These are phyloP conservation scores for Ceratocystis diversiconidia DNA, from an alignment of 2,329 filamentous ascomycete species.

Conservation along the genomic window DNA sequence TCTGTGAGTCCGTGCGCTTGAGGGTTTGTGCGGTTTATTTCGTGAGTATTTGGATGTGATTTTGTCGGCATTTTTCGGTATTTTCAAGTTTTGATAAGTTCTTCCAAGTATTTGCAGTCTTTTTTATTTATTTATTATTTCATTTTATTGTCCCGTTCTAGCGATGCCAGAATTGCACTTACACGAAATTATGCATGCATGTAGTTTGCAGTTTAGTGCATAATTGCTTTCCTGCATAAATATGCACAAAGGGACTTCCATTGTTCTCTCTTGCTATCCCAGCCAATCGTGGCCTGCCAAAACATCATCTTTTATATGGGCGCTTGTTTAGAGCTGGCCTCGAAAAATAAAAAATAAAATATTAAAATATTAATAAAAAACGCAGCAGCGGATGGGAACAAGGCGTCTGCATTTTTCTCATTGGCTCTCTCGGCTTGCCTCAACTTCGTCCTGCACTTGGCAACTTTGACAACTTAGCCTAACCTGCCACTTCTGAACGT, in stretches of 20 bases:
- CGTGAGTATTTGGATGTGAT: no score
- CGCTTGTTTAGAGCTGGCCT: background rate
- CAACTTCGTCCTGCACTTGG: background rate
- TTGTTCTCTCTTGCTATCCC: background rate
- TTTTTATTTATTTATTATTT: background rate
- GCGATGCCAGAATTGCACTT: background rate
- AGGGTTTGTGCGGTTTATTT: background rate
- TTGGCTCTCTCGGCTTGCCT: background rate
- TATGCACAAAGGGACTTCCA: background rate
- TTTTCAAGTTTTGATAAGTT: no score
- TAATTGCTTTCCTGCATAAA: background rate
- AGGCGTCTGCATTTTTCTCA: background rate
- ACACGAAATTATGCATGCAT: background rate
- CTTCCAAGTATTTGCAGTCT: no score
- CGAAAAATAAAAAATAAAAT: background rate
- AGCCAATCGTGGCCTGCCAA: background rate
- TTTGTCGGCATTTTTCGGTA: no score
- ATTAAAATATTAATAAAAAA: no score
- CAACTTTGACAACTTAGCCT: background rate
- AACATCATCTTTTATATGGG: background rate
- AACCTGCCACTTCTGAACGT: background rate
- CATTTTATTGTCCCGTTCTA: background rate
- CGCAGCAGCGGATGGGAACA: no score
- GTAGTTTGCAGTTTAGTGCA: background rate
- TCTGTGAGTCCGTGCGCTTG: background rate